Conservation (phyloP, 176 grass and related monocot species). For the Tillandsia fasciculata region DNA sequence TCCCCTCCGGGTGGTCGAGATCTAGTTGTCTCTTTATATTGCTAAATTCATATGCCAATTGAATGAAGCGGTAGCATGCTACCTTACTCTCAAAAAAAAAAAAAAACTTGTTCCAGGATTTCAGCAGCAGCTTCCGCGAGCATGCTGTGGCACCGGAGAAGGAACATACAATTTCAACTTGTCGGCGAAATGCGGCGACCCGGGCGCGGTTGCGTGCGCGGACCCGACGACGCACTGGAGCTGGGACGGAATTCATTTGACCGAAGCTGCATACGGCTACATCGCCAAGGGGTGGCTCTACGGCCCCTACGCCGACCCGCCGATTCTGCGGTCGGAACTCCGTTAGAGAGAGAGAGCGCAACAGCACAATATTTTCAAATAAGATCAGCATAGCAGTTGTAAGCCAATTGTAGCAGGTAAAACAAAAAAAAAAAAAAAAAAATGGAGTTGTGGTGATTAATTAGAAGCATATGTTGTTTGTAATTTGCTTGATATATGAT, state of each 20-base stretch:
- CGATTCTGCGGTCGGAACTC: not conserved
- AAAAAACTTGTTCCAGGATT: slow-evolving; percentile 27
- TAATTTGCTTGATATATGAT: no score
- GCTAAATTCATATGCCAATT: no score
- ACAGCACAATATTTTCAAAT: not conserved
- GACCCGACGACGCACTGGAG: slow-evolving; percentile 26
- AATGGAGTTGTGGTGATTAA: no score
- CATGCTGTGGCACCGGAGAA: slow-evolving; percentile 34
- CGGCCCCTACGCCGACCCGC: slow-evolving; percentile 6
- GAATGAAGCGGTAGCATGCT: no score
- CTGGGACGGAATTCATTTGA: slow-evolving; percentile 51
- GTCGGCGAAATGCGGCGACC: slow-evolving; percentile 18
- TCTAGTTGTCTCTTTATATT: no score
- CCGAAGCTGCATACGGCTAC: slow-evolving; percentile 22
- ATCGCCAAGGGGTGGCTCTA: slow-evolving; percentile 36
- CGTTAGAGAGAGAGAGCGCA: not conserved
- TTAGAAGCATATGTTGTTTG: no score
- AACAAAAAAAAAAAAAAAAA: no score
- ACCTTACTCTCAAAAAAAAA: no score
- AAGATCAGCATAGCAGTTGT: slow-evolving; percentile 4
- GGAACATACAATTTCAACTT: slow-evolving; percentile 47
- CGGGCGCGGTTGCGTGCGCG: slow-evolving; percentile 21
- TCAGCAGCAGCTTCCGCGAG: slow-evolving; percentile 17
- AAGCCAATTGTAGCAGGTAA: not conserved
- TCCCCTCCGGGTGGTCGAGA: no score